Evolutionary conservation across 495 filamentous ascomycete genomes (phyloP), one percentile per base, ranked within the genome.

Genomic region (Cercophora sp.): DNA sequence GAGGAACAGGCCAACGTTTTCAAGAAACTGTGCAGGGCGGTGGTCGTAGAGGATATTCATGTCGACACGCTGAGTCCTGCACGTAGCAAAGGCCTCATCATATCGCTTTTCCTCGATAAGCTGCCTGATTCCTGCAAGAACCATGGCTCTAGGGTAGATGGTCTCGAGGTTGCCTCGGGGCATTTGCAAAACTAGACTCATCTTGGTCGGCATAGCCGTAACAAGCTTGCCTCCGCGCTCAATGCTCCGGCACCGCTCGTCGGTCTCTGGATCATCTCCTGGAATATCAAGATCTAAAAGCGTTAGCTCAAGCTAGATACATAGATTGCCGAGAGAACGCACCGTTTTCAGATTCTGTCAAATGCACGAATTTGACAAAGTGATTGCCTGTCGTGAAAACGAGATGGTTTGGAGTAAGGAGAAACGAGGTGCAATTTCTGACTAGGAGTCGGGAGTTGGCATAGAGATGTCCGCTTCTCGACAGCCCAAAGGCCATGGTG

Each of bases 41-140:
- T 97, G 85, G 65, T 98, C 93, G 64, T 96, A 91, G n/a, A 98
- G 73, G 48, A 98, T 92, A 62, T 97, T 98, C 85, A 96, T 89
- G 63, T 98, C 93, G 3, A 98, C 93, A 55, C 93, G 82, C 63
- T 96, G 94, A 45, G 84, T 90, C 26, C 93, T 83, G 64, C 93
- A 98, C 32, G 85, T 82, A 22, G 88, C 70, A 64, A 95, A 98
- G 1, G 93, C 93, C 48, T 77, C 81, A 39, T 77, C 84, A 59
- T 96, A 98, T 39, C 93, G 77, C 63, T 86, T 88, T 16, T 76
- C 71, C 52, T 87, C 85, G 46, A 98, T 87, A 34, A 85, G 83
- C 29, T 81, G 77, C 36, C 93, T 80, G 35, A 96, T 88, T 16
- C 92, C 90, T 0, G 89, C 88, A 53, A 98, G 70, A 2, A 97